Evolutionary conservation across 371 early-diverging fungal genomes (phyloP), one percentile per base, ranked within the genome.

Genomic region (Smittium culicis): DNA sequence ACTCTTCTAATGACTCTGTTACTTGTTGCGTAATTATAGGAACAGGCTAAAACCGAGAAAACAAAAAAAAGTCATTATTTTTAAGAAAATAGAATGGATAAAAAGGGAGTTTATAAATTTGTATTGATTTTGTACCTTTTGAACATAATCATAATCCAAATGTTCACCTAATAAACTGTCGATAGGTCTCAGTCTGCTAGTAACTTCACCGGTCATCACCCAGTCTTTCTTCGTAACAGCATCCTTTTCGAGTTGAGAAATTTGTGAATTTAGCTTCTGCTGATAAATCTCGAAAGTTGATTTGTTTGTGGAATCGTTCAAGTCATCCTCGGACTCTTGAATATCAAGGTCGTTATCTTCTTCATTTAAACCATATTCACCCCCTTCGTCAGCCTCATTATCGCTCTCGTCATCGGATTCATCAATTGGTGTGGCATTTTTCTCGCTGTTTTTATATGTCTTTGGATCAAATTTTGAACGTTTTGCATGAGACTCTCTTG

Each of bases 141-240:
- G 81, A 35, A 87, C 89, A 66, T 86, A 83, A 68, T 96, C 97
- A 73, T 93, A 88, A 65, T 94, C 96, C 8, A 98, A 77, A 67
- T 91, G 88, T 74, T 96, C 94, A 72, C 91, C 94, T 59, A 98
- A 78, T 68, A 98, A 79, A 78, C 93, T 92, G 81, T 98, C 90
- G 58, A 88, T 68, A 1, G 98, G 98, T 56, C 98, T 84, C n/a
- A 76, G 78, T 31, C 81, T 84, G 14, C 89, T 82, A 28, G 67
- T 72, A 2, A 85, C 85, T 77, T 98, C 98, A 69, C 98, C 98
- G 31, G 76, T 80, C 71, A 93, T 72, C 30, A 89, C 84, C 97
- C 98, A 98, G 61, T 91, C 84, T 73, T 88, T 91, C 24, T 79
- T 82, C 27, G 81, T 82, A 30, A 96, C 79, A 31, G 88, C 89